Conservation (phyloP, 139 green algal genomes). For the Chlamydomonas asymmetrica region DNA sequence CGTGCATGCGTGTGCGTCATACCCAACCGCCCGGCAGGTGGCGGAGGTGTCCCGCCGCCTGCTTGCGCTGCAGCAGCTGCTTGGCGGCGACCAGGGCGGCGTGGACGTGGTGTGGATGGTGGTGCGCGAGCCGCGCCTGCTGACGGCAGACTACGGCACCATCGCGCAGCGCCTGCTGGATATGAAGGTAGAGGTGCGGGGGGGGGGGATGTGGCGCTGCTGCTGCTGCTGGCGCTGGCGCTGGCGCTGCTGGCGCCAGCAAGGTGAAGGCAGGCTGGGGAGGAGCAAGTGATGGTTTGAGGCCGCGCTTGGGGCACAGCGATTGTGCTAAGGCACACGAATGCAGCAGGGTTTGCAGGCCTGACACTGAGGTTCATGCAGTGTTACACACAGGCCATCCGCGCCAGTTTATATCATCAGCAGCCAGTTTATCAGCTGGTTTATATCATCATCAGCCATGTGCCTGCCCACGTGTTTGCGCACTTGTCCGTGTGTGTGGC, state of each 20-base stretch:
- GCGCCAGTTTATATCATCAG: too few species aligned
- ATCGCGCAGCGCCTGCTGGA: conserved; percentile 50
- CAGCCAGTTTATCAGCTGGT: too few species aligned
- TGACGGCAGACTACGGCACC: conserved; percentile 45
- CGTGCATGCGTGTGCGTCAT: neutral
- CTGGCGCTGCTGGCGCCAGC: too few species aligned
- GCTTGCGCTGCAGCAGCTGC: conserved; percentile 58
- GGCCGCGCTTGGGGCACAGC: neutral
- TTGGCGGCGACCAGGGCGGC: conserved; percentile 43
- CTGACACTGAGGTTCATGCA: too few species aligned
- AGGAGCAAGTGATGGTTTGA: neutral
- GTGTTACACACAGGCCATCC: too few species aligned
- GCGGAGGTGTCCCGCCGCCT: conserved; percentile 45
- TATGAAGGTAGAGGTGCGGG: conserved; percentile 56
- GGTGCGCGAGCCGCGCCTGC: conserved; percentile 59
- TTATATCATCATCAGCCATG: too few species aligned
- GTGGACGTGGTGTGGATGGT: conserved; percentile 63
- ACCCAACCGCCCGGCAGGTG: conserved; percentile 30
- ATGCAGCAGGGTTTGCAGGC: too few species aligned
- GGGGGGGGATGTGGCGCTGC: conserved; percentile 4
- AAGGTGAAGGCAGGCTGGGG: neutral
- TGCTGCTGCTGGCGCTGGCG: too few species aligned
- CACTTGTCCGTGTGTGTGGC: too few species aligned
- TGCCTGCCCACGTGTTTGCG: too few species aligned
- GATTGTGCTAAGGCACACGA: too few species aligned